Evolutionary conservation across 140 eudicot genomes (phyloP).

Genomic region (Cichorium intybus): DNA sequence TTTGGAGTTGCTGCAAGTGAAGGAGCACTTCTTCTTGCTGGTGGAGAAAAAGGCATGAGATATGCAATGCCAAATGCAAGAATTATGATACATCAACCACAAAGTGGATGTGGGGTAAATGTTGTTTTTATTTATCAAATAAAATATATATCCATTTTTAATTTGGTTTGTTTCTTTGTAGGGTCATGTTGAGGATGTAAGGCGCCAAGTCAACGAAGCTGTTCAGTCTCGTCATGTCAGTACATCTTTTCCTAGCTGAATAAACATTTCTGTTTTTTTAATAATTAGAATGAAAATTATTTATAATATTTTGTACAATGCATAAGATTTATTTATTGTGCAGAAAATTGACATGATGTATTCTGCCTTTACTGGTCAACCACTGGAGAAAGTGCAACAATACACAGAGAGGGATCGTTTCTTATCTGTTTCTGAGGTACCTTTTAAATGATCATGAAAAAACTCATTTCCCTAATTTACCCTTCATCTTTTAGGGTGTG

Average conservation of each 20-base stretch:
- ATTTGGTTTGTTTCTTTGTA: constrained; percentile 30
- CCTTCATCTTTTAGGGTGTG: too few species aligned
- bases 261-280: not conserved
- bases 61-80: constrained; percentile 98
- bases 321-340: constrained; percentile 14
- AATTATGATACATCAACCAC: constrained; percentile 95
- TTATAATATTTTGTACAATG: not conserved
- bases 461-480: too few species aligned
- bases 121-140: too few species aligned
- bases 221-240: constrained; percentile 86
- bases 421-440: constrained; percentile 87
- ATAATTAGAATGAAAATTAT: not conserved
- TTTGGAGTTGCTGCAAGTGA: constrained; percentile 96
- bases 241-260: constrained; percentile 16
- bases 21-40: constrained; percentile 94
- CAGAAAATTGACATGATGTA: constrained; percentile 92
- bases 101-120: constrained; percentile 90
- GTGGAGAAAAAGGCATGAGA: constrained; percentile 98
- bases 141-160: constrained; percentile 7
- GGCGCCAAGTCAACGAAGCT: constrained; percentile 86
- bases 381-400: constrained; percentile 70
- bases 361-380: constrained; percentile 86
- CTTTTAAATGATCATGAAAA: not conserved
- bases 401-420: constrained; percentile 82
- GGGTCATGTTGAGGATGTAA: constrained; percentile 86